Conservation (phyloP, 441 rosid species). For the Capsella rubella region DNA sequence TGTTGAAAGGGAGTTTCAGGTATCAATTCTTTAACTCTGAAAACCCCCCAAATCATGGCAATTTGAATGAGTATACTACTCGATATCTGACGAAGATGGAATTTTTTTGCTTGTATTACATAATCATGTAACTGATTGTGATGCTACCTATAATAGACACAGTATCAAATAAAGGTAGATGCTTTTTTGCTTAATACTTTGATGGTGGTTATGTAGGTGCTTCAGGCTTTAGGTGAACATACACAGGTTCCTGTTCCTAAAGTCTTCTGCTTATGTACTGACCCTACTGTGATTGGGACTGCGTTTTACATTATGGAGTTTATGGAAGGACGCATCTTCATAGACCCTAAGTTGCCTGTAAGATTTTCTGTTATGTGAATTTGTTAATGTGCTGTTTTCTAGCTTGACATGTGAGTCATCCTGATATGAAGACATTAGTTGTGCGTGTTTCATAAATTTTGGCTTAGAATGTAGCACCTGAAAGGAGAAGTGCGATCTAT, state of each 20-base stretch:
- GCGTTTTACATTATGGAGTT: constrained; percentile 94
- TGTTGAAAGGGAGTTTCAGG: constrained; percentile 91
- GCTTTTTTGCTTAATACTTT: constrained; percentile 16
- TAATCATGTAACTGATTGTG: neutral
- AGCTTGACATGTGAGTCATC: constrained; percentile 19
- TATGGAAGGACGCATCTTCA: constrained; percentile 86
- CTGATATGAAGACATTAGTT: neutral
- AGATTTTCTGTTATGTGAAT: neutral
- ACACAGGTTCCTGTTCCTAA: constrained; percentile 87
- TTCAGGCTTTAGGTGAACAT: constrained; percentile 76
- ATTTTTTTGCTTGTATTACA: neutral
- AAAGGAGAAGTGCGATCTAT: constrained; percentile 67
- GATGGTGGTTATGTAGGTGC: constrained; percentile 58
- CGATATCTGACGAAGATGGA: neutral
- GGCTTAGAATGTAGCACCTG: constrained; percentile 65
- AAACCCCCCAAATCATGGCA: neutral
- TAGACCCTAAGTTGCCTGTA: constrained; percentile 80
- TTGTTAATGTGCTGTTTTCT: constrained; percentile 2
- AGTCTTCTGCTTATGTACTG: constrained; percentile 78
- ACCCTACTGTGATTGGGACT: constrained; percentile 75
- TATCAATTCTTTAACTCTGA: constrained; percentile 28
- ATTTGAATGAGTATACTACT: neutral
- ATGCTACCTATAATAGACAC: neutral
- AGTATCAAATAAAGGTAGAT: constrained; percentile 20
- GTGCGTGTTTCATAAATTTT: constrained; percentile 30